phyloP scores from a whole-genome alignment of 352 stramenopile genomes.

The Phytophthora pinifolia region DNA sequence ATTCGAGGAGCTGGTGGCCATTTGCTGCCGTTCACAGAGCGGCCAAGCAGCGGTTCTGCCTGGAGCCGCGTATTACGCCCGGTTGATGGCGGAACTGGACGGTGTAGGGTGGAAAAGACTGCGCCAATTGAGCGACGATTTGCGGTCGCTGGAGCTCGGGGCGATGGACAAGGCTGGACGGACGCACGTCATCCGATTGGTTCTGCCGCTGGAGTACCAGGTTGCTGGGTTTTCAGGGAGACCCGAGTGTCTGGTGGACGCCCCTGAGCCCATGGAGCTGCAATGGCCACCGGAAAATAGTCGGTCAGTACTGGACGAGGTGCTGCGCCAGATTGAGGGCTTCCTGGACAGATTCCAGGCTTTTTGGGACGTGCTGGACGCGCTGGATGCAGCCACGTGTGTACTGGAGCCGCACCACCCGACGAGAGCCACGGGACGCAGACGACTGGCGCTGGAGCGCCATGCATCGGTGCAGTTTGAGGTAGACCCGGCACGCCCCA shows the following conservation, averaged over 20 bases:
- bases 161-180: slow-evolving; percentile 39
- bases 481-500: slow-evolving; percentile 45
- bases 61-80: slow-evolving; percentile 56
- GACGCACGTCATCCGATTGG: slow-evolving; percentile 44
- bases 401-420: slow-evolving; percentile 77
- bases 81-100: slow-evolving; percentile 62
- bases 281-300: slow-evolving; percentile 22
- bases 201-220: slow-evolving; percentile 47
- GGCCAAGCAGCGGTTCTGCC: slow-evolving; percentile 28
- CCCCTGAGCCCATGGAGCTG: slow-evolving; percentile 51
- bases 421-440: slow-evolving; percentile 58
- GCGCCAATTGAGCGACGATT: slow-evolving; percentile 55
- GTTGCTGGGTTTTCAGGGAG: not conserved
- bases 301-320: slow-evolving; percentile 24
- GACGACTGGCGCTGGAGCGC: slow-evolving; percentile 64
- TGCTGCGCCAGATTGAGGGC: slow-evolving; percentile 51
- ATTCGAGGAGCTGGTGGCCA: slow-evolving; percentile 59
- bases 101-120: slow-evolving; percentile 61
- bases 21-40: slow-evolving; percentile 30
- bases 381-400: slow-evolving; percentile 68
- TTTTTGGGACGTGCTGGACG: slow-evolving; percentile 82
- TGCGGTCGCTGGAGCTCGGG: slow-evolving; percentile 56
- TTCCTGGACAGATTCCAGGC: slow-evolving; percentile 66
- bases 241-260: slow-evolving; percentile 48
- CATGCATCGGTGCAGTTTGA: slow-evolving; percentile 78